phyloP scores from a whole-genome alignment of 495 filamentous ascomycete species.

The Aspergillus sparsus region DNA sequence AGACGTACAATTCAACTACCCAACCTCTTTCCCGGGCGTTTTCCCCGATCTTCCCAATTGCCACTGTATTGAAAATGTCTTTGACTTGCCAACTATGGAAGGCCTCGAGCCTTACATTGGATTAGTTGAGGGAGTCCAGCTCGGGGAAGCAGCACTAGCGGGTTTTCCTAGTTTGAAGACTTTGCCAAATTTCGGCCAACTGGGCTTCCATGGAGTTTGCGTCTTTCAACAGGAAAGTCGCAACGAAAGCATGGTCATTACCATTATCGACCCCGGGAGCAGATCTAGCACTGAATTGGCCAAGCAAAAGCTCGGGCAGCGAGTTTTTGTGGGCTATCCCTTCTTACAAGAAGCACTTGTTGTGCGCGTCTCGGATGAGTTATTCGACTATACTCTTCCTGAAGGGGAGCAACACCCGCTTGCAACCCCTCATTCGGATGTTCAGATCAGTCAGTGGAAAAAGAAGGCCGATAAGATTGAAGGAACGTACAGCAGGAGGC shows the following conservation, averaged over 20 bases:
- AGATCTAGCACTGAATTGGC: conserved; percentile 70
- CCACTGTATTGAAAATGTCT: conserved; percentile 91
- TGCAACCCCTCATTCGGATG: conserved; percentile 68
- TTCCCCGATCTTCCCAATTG: conserved; percentile 89
- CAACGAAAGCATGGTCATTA: conserved; percentile 95
- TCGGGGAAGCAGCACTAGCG: conserved; percentile 78
- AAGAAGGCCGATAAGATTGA: conserved; percentile 85
- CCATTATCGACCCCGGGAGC: conserved; percentile 70
- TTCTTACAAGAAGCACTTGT: conserved; percentile 95
- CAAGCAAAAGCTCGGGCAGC: conserved; percentile 76
- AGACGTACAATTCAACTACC: conserved; percentile 75
- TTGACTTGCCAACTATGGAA: conserved; percentile 89
- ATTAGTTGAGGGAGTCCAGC: conserved; percentile 80
- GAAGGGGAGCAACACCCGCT: conserved; percentile 61
- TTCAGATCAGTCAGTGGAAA: conserved; percentile 77
- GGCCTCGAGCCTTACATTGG: conserved; percentile 85
- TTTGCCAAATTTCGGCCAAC: conserved; percentile 72
- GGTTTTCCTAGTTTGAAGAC: conserved; percentile 90
- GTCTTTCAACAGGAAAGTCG: conserved; percentile 98
- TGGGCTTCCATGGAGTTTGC: conserved; percentile 88
- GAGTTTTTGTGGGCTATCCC: conserved; percentile 91
- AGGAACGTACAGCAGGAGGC: conserved; percentile 79
- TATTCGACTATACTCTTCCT: conserved; percentile 83
- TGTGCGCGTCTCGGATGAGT: conserved; percentile 83
- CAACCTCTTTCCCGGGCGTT: conserved; percentile 81